These are phyloP conservation scores for Clarkia xantiana DNA, from an alignment of 345 rosid species.

Conservation along the genomic window DNA sequence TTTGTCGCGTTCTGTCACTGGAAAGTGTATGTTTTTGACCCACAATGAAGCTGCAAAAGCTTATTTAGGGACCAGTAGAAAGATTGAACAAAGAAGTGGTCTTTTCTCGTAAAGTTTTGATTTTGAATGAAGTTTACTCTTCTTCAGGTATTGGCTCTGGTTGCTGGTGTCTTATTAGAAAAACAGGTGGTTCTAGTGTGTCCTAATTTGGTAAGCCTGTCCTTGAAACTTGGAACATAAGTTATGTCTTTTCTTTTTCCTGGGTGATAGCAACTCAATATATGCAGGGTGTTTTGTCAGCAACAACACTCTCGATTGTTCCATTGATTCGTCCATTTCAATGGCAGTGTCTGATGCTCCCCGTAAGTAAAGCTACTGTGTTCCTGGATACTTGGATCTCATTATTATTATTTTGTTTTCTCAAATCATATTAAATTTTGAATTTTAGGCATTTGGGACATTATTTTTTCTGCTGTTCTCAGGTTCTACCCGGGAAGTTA, in stretches of 20 bases:
- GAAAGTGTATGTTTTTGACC: constrained; percentile 52
- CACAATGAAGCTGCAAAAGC: constrained; percentile 2
- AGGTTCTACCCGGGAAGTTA: constrained; percentile 83
- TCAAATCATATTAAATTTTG: not conserved
- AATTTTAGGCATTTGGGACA: not conserved
- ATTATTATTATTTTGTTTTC: too few relatives aligned
- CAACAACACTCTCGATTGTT: constrained; percentile 63
- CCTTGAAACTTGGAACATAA: not conserved
- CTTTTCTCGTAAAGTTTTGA: not conserved
- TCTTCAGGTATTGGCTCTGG: constrained; percentile 61
- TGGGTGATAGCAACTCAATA: not conserved
- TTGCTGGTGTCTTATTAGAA: constrained; percentile 79
- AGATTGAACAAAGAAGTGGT: not conserved
- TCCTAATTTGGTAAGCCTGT: constrained; percentile 76
- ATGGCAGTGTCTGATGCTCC: constrained; percentile 97
- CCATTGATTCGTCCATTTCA: constrained; percentile 93
- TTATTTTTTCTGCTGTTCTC: constrained; percentile 10
- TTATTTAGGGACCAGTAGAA: not conserved
- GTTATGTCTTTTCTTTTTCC: too few relatives aligned
- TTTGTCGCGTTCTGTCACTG: constrained; percentile 83
- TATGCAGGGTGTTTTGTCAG: constrained; percentile 87
- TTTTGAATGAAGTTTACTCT: not conserved
- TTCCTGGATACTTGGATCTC: too few relatives aligned
- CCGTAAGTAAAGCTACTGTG: constrained; percentile 30
- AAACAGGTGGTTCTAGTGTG: constrained; percentile 72